These are phyloP conservation scores for Pseudogymnoascus sp. DNA, from an alignment of 2,329 filamentous ascomycete genomes.

Conservation along the genomic window DNA sequence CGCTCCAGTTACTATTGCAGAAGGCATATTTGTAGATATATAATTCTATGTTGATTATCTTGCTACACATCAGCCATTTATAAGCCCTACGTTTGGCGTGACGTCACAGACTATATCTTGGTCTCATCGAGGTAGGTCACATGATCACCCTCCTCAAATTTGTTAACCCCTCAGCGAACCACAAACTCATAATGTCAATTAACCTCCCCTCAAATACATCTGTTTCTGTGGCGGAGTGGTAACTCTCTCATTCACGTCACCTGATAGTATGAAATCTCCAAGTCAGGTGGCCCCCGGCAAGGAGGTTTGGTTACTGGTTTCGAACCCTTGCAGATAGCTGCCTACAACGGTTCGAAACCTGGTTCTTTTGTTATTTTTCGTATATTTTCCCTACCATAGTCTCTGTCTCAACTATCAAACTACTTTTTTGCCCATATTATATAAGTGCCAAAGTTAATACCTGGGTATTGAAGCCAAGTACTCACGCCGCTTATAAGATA, in stretches of 20 bases:
- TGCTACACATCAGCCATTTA: neutral
- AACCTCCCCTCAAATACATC: too few relatives aligned
- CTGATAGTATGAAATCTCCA: too few relatives aligned
- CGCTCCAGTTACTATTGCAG: slow-evolving; percentile 18
- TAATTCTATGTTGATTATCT: neutral
- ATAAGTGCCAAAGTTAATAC: neutral
- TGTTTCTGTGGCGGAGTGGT: too few relatives aligned
- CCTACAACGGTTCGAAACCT: neutral
- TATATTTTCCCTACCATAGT: neutral
- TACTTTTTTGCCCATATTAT: neutral
- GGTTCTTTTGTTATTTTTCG: neutral
- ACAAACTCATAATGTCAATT: too few relatives aligned
- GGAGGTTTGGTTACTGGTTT: neutral
- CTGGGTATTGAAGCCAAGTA: too few relatives aligned
- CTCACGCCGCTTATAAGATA: too few relatives aligned
- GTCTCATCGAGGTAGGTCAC: neutral
- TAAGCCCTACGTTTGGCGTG: neutral
- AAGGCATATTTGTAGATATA: slow-evolving; percentile 13
- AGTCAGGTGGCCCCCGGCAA: too few relatives aligned
- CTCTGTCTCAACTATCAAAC: neutral
- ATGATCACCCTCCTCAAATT: neutral
- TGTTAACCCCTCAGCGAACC: too few relatives aligned
- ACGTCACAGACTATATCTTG: neutral
- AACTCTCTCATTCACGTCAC: too few relatives aligned
- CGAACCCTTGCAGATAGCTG: neutral